phyloP scores from a whole-genome alignment of 2,329 filamentous ascomycete genomes.

The Diaporthe amygdali region DNA sequence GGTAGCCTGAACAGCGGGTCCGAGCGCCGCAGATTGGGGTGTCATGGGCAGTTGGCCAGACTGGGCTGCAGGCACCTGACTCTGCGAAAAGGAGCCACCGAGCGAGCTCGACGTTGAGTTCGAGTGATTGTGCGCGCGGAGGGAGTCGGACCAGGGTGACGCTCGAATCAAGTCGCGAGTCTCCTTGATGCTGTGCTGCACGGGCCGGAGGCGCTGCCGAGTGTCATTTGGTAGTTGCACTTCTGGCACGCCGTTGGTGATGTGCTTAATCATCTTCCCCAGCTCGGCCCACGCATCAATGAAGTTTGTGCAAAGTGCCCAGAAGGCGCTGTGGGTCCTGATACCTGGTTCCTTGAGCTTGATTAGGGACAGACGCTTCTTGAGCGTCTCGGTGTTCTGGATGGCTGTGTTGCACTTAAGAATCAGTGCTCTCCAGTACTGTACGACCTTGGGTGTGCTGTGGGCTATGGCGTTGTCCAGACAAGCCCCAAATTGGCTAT shows the following conservation, averaged over 20 bases:
- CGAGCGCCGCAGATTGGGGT: slow-evolving; percentile 85
- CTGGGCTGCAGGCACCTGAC: slow-evolving; percentile 25
- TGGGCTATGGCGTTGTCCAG: slow-evolving; percentile 68
- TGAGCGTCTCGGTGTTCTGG: slow-evolving; percentile 75
- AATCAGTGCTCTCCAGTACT: slow-evolving; percentile 74
- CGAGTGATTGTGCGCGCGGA: slow-evolving; percentile 37
- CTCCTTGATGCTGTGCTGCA: slow-evolving; percentile 84
- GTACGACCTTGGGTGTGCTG: slow-evolving; percentile 61
- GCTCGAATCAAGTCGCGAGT: slow-evolving; percentile 73
- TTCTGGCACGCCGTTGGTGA: slow-evolving; percentile 46
- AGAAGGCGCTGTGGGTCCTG: slow-evolving; percentile 66
- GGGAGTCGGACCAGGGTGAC: slow-evolving; percentile 60
- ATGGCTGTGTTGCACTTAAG: slow-evolving; percentile 73
- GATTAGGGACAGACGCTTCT: slow-evolving; percentile 75
- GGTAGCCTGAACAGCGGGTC: slow-evolving; percentile 88
- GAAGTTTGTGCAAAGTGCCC: slow-evolving; percentile 77
- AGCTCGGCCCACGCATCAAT: slow-evolving; percentile 73
- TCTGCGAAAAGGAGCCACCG: slow-evolving; percentile 27
- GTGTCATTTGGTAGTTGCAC: slow-evolving; percentile 69
- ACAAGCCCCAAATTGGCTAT: slow-evolving; percentile 67
- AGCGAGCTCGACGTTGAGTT: slow-evolving; percentile 39
- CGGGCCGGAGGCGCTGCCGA: slow-evolving; percentile 74
- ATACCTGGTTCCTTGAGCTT: slow-evolving; percentile 84
- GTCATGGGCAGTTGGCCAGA: slow-evolving; percentile 75
- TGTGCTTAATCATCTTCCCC: slow-evolving; percentile 62